Conservation (phyloP, 768 basidiomycete species). For the Macrolepiota dolichaula region DNA sequence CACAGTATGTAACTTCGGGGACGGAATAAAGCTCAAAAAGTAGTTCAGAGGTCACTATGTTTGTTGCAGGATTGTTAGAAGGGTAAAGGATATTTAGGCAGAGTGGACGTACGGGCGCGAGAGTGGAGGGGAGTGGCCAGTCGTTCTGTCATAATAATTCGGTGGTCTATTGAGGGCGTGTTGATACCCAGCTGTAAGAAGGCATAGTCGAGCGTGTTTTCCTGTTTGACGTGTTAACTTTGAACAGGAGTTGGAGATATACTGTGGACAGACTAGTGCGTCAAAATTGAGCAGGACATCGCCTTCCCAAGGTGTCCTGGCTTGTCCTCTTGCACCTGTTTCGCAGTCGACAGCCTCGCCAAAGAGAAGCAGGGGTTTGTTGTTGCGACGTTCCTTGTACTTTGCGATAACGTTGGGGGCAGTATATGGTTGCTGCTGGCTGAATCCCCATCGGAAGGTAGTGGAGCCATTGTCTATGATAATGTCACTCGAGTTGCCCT, state of each 20-base stretch:
- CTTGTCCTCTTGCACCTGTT: conserved; percentile 74
- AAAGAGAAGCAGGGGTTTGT: conserved; percentile 80
- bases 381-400: conserved; percentile 86
- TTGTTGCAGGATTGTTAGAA: conserved; percentile 25
- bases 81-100: conserved; percentile 5
- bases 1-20: conserved; percentile 81
- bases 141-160: conserved; percentile 91
- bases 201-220: conserved; percentile 90
- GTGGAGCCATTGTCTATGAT: conserved; percentile 91
- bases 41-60: conserved; percentile 87
- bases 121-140: conserved; percentile 88
- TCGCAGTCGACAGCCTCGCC: conserved; percentile 88
- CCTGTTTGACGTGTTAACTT: conserved; percentile 51
- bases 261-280: conserved; percentile 67
- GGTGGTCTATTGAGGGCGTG: conserved; percentile 72
- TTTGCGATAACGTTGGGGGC: conserved; percentile 75
- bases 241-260: conserved; percentile 10
- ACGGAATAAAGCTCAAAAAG: conserved; percentile 92
- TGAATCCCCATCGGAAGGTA: conserved; percentile 80
- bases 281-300: conserved; percentile 92
- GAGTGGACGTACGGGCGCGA: conserved; percentile 60
- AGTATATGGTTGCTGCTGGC: conserved; percentile 50
- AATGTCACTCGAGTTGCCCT: conserved; percentile 50
- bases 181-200: conserved; percentile 87
- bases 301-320: conserved; percentile 88